These are phyloP conservation scores for Rhodotorula paludigena DNA, from an alignment of 768 basidiomycete genomes.

Conservation along the genomic window DNA sequence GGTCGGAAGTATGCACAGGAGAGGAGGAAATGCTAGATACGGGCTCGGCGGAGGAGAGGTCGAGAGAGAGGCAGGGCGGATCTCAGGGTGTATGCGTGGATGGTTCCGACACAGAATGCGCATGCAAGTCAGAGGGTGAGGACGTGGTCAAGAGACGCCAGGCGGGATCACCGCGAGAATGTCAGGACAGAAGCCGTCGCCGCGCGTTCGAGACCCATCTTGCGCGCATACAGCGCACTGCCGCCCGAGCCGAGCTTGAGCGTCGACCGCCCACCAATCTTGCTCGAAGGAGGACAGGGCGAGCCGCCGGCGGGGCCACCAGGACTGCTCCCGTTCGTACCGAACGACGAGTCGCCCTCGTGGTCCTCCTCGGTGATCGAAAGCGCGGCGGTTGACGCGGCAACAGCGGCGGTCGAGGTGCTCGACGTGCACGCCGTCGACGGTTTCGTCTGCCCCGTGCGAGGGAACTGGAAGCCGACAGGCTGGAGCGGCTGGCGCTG, in stretches of 20 bases:
- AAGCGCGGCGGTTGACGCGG: constrained; percentile 7
- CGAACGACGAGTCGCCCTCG: constrained; percentile 38
- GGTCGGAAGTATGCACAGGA: no score
- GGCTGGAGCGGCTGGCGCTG: constrained; percentile 16
- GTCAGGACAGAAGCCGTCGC: constrained; percentile 16
- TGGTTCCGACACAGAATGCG: no score
- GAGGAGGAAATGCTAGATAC: not conserved
- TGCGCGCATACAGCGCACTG: constrained; percentile 1
- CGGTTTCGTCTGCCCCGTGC: not conserved
- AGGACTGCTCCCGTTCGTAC: constrained; percentile 31
- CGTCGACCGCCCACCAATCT: constrained; percentile 18
- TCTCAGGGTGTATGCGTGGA: no score
- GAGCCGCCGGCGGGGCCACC: constrained; percentile 23
- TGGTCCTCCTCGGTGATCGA: constrained; percentile 35
- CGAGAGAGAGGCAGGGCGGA: not conserved
- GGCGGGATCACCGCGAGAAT: not conserved
- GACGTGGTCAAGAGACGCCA: not conserved
- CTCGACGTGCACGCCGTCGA: not conserved
- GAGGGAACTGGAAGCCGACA: constrained; percentile 27
- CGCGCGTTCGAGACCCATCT: constrained; percentile 16
- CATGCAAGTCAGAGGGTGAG: no score
- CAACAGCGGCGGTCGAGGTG: not conserved
- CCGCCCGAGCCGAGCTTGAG: constrained; percentile 23
- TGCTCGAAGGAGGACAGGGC: constrained; percentile 31
- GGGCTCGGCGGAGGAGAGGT: no score